Conservation (phyloP, 2,329 filamentous ascomycete species). For the Fusarium aywerte region DNA sequence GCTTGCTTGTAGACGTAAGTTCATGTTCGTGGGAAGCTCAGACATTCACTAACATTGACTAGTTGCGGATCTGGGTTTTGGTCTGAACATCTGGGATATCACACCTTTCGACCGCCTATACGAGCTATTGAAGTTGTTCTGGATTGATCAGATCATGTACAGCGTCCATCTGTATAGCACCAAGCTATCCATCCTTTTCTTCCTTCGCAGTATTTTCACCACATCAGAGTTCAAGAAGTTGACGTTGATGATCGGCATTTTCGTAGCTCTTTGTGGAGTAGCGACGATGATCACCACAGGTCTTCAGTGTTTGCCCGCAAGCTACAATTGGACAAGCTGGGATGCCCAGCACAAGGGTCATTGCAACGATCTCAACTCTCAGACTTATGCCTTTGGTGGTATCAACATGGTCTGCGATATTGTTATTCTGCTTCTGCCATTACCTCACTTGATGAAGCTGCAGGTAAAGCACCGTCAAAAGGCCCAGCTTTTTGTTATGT, state of each 20-base stretch:
- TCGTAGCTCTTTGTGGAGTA: conserved; percentile 16
- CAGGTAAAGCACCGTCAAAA: conserved; percentile 35
- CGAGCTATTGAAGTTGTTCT: conserved; percentile 32
- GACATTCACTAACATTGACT: background rate
- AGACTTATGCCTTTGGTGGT: conserved; percentile 37
- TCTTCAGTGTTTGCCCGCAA: conserved; percentile 32
- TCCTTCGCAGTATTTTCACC: conserved; percentile 27
- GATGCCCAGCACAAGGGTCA: conserved; percentile 26
- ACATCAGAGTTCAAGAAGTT: conserved; percentile 19
- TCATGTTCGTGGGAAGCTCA: too few relatives aligned
- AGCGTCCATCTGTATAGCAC: conserved; percentile 39
- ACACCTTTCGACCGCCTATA: conserved; percentile 28
- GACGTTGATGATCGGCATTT: conserved; percentile 13
- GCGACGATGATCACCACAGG: conserved; percentile 33
- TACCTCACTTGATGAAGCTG: conserved; percentile 28
- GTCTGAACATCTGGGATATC: conserved; percentile 34
- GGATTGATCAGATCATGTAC: conserved; percentile 40
- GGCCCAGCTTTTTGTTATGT: conserved; percentile 35
- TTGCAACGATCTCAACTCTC: conserved; percentile 35
- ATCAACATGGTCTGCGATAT: conserved; percentile 36
- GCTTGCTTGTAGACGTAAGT: conserved; percentile 24
- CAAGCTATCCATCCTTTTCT: conserved; percentile 36
- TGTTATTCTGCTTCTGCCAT: conserved; percentile 22
- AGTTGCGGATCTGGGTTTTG: conserved; percentile 37
- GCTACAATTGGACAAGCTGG: conserved; percentile 34